Evolutionary conservation across 139 green algal species (phyloP).

Genomic region (Desmodesmus armatus): DNA sequence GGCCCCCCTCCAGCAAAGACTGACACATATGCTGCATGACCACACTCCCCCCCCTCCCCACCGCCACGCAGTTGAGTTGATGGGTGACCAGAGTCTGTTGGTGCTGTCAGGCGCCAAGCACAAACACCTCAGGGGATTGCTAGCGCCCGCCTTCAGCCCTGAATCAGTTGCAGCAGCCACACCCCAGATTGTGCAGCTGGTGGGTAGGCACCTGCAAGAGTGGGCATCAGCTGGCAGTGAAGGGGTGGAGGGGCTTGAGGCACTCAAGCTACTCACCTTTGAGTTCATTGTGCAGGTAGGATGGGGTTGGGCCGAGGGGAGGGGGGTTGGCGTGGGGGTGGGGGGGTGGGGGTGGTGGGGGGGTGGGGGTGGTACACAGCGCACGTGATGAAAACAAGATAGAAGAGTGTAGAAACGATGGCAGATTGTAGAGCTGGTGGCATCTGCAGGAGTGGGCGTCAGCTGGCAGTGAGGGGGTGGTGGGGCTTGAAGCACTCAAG

Average conservation of each 20-base stretch:
- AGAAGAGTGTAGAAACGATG: too few species aligned
- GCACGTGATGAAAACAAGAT: too few species aligned
- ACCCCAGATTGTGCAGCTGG: conserved; percentile 8
- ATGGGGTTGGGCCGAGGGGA: too few species aligned
- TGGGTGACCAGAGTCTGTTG: conserved; percentile 38
- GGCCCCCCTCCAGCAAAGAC: background rate
- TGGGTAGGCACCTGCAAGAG: background rate
- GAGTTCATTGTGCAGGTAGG: conserved; percentile 42
- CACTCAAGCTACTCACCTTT: conserved; percentile 34
- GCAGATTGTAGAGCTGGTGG: too few species aligned
- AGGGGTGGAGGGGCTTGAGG: conserved; percentile 24
- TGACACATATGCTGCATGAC: background rate
- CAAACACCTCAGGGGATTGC: conserved; percentile 31
- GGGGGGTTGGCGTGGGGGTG: background rate
- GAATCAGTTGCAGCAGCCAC: background rate
- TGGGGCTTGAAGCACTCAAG: conserved; percentile 25
- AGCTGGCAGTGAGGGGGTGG: too few species aligned
- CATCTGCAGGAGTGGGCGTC: too few species aligned
- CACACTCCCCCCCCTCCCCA: too few species aligned
- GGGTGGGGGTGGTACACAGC: too few species aligned
- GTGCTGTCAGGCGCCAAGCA: conserved; percentile 25
- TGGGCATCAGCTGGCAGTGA: conserved; percentile 6
- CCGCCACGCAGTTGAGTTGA: conserved; percentile 10
- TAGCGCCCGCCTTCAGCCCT: conserved; percentile 33
- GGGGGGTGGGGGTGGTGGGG: background rate